Conservation (phyloP, 2,329 filamentous ascomycete genomes). For the Pleomassaria siparia region DNA sequence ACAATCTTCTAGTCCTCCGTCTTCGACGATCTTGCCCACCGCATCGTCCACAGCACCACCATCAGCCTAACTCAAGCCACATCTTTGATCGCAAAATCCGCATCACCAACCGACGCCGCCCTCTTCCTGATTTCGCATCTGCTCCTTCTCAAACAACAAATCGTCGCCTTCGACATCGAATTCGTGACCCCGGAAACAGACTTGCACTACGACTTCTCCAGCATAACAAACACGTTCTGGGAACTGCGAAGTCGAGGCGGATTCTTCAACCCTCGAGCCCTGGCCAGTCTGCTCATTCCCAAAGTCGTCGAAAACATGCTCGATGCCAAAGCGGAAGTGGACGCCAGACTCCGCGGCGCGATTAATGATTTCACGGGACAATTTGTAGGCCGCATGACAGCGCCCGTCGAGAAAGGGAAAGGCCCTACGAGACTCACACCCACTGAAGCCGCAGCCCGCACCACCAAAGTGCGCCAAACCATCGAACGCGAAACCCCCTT, state of each 20-base stretch:
- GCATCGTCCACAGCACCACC: conserved; percentile 89
- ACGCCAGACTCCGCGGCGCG: conserved; percentile 61
- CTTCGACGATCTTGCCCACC: conserved; percentile 72
- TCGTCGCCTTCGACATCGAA: conserved; percentile 93
- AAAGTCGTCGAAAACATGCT: conserved; percentile 72
- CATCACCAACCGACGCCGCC: conserved; percentile 72
- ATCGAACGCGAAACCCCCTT: conserved; percentile 61
- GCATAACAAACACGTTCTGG: conserved; percentile 66
- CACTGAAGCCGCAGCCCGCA: conserved; percentile 31
- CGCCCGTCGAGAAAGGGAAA: conserved; percentile 38
- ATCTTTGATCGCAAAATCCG: conserved; percentile 65
- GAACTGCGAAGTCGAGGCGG: conserved; percentile 66
- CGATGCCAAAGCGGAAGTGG: conserved; percentile 69
- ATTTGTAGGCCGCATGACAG: conserved; percentile 60
- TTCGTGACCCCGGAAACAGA: conserved; percentile 63
- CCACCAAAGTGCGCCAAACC: conserved; percentile 52
- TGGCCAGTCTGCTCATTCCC: conserved; percentile 63
- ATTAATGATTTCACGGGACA: conserved; percentile 68
- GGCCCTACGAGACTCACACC: conserved; percentile 21
- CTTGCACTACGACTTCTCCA: conserved; percentile 67
- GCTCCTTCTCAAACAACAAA: conserved; percentile 91
- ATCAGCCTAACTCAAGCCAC: conserved; percentile 78
- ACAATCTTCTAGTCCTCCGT: conserved; percentile 58
- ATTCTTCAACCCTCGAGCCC: conserved; percentile 65
- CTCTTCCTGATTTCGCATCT: conserved; percentile 95